These are phyloP conservation scores for Sideroxylon spinosum DNA, from an alignment of 179 eudicot genomes.

Conservation along the genomic window DNA sequence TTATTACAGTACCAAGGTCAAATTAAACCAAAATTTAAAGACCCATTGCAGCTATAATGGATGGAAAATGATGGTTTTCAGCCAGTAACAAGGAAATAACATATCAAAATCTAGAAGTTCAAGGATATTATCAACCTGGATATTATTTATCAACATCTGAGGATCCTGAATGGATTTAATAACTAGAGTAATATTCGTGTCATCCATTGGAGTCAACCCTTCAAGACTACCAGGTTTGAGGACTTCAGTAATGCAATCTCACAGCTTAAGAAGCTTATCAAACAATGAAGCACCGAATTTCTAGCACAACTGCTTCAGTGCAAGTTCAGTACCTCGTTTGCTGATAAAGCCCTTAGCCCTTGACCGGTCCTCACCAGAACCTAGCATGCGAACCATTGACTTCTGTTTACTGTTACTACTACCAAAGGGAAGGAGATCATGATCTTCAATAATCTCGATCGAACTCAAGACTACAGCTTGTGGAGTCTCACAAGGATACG, in stretches of 20 bases:
- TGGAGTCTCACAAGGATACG: conserved; percentile 95
- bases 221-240: conserved; percentile 62
- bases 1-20: neutral
- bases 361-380: conserved; percentile 75
- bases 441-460: conserved; percentile 76
- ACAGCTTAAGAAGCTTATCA: conserved; percentile 84
- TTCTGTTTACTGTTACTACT: conserved; percentile 47
- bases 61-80: too few species aligned
- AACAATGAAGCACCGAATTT: conserved; percentile 79
- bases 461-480: conserved; percentile 80
- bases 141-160: conserved; percentile 85
- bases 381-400: conserved; percentile 51
- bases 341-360: conserved; percentile 83
- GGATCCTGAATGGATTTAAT: conserved; percentile 69
- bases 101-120: neutral
- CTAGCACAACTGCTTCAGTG: conserved; percentile 71
- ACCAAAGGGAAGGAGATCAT: conserved; percentile 62
- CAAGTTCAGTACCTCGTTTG: conserved; percentile 96
- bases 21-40: neutral
- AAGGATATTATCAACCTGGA: conserved; percentile 44
- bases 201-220: conserved; percentile 36
- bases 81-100: neutral
- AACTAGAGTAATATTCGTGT: conserved; percentile 40
- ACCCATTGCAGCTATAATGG: too few species aligned
- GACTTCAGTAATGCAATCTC: conserved; percentile 96